A percentile compares a stretch with the other conserved stretches of the same genome.
These are phyloP conservation scores for Candida gigantensis DNA, from an alignment of 1,139 yeast species.

Conservation along the genomic window DNA sequence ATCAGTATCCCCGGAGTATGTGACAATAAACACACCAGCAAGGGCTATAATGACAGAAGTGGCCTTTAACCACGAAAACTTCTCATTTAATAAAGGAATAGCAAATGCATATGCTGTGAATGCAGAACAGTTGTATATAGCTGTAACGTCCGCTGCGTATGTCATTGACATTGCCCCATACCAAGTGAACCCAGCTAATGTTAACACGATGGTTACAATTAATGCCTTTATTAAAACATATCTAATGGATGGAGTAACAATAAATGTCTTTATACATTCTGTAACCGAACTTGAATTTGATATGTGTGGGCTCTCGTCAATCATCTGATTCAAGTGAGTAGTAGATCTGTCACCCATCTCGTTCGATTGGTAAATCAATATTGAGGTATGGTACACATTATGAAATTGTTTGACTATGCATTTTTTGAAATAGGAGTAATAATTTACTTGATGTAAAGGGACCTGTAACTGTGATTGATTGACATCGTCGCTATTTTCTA, in stretches of 20 bases:
- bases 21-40: slow-evolving; percentile 75
- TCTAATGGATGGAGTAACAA: slow-evolving; percentile 45
- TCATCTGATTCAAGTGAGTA: slow-evolving; percentile 34
- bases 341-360: slow-evolving; percentile 38
- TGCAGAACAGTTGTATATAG: slow-evolving; percentile 87
- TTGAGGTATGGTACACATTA: slow-evolving; percentile 52
- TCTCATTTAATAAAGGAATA: slow-evolving; percentile 69
- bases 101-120: slow-evolving; percentile 87
- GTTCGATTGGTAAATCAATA: slow-evolving; percentile 46
- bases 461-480: slow-evolving; percentile 8
- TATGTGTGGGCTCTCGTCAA: slow-evolving; percentile 45
- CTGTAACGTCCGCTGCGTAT: slow-evolving; percentile 84
- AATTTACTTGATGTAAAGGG: slow-evolving; percentile 20
- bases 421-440: slow-evolving; percentile 38
- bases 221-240: slow-evolving; percentile 49
- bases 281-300: slow-evolving; percentile 40
- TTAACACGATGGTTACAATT: slow-evolving; percentile 57
- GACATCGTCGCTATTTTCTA: slow-evolving; percentile 22
- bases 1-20: slow-evolving; percentile 57
- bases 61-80: slow-evolving; percentile 64
- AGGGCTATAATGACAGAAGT: slow-evolving; percentile 72
- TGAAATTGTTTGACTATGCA: slow-evolving; percentile 51
- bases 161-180: slow-evolving; percentile 80
- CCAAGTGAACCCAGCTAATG: slow-evolving; percentile 84
- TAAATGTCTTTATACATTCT: slow-evolving; percentile 37